Evolutionary conservation across 2,329 filamentous ascomycete species (phyloP), one percentile per base, ranked within the genome.

Genomic region (Neofusicoccum cordaticola): DNA sequence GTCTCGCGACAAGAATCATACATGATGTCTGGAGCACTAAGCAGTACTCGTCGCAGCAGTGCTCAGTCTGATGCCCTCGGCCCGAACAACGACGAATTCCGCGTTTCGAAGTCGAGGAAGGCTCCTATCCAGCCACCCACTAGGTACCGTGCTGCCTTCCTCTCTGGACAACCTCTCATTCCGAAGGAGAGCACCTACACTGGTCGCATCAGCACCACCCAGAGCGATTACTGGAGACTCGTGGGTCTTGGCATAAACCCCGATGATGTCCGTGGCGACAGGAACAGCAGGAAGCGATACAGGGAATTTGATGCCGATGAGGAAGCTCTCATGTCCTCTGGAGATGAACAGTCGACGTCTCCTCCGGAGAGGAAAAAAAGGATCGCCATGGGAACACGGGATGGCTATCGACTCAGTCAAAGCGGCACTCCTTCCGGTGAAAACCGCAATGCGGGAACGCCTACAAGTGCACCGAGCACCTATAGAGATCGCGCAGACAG

Each of bases 141-240:
- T 6, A 34, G 62, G 17, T 57, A 64, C 34, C 62, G 62, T 19
- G 62, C 62, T 2, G 19, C 27, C 15, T 64, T 64, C 15, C 52
- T 64, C 9, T 47, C 62, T 17, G 62, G 62, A 22, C 52, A 61
- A 31, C 63, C 64, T 41, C 65, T 45, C 39, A 62, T 61, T 37
- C 66, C 63, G 27, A 57, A 62, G 11, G 57, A 60, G 13, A 65
- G 56, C 8, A 70, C 69, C 22, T 67, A 68, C 3, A 71, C 67
- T 41, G 67, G 70, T 34, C 70, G 72, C 42, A 70, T 77, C 45
- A 80, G 81, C 69, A 79, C 78, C 2, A 84, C 82, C 0, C 75
- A 79, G 34, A 80, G 81, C 0, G 80, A 81, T 58, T 85, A 83
- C 71, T 85, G 85, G 73, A 73, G 77, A 48, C 74, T 84, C 35